These are phyloP conservation scores for Picea engelmannii DNA, from an alignment of 83 land plant species.

Conservation along the genomic window DNA sequence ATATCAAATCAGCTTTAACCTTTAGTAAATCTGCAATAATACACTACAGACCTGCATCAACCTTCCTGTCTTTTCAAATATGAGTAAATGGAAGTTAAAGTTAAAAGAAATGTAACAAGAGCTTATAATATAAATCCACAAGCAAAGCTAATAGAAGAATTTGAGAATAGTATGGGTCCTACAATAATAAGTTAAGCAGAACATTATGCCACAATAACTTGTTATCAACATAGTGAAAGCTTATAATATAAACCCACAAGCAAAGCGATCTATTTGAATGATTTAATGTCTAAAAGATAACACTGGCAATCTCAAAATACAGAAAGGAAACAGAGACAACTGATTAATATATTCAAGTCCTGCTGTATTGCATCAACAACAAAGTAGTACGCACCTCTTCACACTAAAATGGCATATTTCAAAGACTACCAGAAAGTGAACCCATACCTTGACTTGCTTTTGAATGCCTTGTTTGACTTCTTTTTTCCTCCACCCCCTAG, in stretches of 20 bases:
- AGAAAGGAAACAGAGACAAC: background rate
- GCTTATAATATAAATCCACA: too few species aligned
- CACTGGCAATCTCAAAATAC: background rate
- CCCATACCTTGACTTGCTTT: slow-evolving; percentile 86
- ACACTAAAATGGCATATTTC: background rate
- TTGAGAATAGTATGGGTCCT: background rate
- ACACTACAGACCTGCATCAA: too few species aligned
- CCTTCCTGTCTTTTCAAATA: too few species aligned
- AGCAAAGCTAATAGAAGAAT: background rate
- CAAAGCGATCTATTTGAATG: background rate
- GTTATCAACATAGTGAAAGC: background rate
- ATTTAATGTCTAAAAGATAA: background rate
- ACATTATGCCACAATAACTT: background rate
- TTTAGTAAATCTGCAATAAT: too few species aligned
- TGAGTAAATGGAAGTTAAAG: too few species aligned
- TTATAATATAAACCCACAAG: background rate
- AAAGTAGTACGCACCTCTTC: background rate
- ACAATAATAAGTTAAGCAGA: background rate
- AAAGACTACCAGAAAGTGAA: background rate
- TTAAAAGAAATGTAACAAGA: too few species aligned
- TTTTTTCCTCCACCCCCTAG: slow-evolving; percentile 34
- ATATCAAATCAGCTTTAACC: too few species aligned
- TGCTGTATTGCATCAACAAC: background rate
- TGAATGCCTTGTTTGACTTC: slow-evolving; percentile 75
- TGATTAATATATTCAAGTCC: background rate